phyloP scores from a whole-genome alignment of 2,329 filamentous ascomycete genomes.

The Raffaelea arxii region DNA sequence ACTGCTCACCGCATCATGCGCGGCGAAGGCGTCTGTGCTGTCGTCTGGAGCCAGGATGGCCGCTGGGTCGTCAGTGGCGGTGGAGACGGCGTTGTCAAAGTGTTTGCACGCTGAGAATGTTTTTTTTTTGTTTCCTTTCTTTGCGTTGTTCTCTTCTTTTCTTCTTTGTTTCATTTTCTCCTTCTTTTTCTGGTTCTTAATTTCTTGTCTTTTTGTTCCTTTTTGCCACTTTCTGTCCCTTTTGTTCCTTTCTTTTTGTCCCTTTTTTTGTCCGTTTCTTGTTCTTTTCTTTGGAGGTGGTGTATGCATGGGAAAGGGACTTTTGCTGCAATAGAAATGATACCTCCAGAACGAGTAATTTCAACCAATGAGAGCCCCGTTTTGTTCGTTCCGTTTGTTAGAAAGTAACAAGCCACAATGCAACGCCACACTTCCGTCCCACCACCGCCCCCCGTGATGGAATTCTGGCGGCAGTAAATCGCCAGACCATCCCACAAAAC shows the following conservation, averaged over 20 bases:
- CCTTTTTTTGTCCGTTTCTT: background rate
- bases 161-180: background rate
- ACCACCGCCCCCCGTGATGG: too few relatives aligned
- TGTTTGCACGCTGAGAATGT: conserved; percentile 51
- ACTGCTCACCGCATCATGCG: conserved; percentile 89
- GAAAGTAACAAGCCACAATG: too few relatives aligned
- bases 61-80: conserved; percentile 91
- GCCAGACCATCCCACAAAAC: too few relatives aligned
- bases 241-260: background rate
- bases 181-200: background rate
- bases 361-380: too few relatives aligned
- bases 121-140: conserved; percentile 6
- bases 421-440: too few relatives aligned
- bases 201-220: conserved; percentile 1
- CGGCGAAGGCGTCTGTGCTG: conserved; percentile 87
- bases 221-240: too few relatives aligned
- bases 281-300: too few relatives aligned
- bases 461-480: too few relatives aligned
- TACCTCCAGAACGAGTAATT: too few relatives aligned
- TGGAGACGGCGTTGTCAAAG: conserved; percentile 92
- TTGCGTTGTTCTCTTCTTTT: background rate
- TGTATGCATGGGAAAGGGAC: too few relatives aligned
- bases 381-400: too few relatives aligned
- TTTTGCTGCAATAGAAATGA: too few relatives aligned
- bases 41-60: conserved; percentile 93